A percentile compares a stretch with the other conserved stretches of the same genome.
Conservation (phyloP, 768 basidiomycete species). For the Tylopilus rubrobrunneus region DNA sequence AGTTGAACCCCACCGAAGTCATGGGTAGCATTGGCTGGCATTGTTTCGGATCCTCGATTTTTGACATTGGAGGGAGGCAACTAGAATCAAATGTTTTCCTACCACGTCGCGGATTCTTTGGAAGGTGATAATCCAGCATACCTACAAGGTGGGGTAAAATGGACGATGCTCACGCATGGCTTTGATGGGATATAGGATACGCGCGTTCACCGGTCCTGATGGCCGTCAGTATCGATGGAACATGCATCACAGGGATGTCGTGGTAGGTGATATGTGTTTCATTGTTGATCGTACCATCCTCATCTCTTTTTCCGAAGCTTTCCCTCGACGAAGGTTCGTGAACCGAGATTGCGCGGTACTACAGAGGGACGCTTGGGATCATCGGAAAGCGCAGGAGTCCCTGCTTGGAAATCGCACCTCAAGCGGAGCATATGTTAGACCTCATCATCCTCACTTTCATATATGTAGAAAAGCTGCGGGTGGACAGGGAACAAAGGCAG, state of each 20-base stretch:
- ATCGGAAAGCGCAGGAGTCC: slow-evolving; percentile 20
- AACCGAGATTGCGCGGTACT: slow-evolving; percentile 17
- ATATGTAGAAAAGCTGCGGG: slow-evolving; percentile 30
- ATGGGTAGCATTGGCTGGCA: slow-evolving; percentile 34
- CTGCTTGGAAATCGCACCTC: slow-evolving; percentile 19
- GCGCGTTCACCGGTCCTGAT: slow-evolving; percentile 31
- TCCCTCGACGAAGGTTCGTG: slow-evolving; percentile 16
- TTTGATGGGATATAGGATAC: slow-evolving; percentile 8
- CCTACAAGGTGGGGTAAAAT: background rate
- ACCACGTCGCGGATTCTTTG: slow-evolving; percentile 14
- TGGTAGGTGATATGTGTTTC: slow-evolving; percentile 3
- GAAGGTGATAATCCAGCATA: slow-evolving; percentile 7
- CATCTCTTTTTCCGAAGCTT: slow-evolving; percentile 6
- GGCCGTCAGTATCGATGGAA: slow-evolving; percentile 33
- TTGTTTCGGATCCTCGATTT: slow-evolving; percentile 24
- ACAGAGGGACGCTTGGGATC: slow-evolving; percentile 24
- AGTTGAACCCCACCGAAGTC: slow-evolving; percentile 18
- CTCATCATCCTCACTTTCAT: slow-evolving; percentile 28
- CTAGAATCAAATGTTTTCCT: slow-evolving; percentile 25
- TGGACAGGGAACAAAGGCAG: slow-evolving; percentile 18
- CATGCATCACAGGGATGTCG: slow-evolving; percentile 9
- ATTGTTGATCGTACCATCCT: background rate
- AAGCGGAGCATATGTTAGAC: slow-evolving; percentile 24
- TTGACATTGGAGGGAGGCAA: slow-evolving; percentile 27
- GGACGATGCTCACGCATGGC: background rate